Conservation (phyloP, 192 early-diverging fungal species). For the Paraglomus brasilianum region DNA sequence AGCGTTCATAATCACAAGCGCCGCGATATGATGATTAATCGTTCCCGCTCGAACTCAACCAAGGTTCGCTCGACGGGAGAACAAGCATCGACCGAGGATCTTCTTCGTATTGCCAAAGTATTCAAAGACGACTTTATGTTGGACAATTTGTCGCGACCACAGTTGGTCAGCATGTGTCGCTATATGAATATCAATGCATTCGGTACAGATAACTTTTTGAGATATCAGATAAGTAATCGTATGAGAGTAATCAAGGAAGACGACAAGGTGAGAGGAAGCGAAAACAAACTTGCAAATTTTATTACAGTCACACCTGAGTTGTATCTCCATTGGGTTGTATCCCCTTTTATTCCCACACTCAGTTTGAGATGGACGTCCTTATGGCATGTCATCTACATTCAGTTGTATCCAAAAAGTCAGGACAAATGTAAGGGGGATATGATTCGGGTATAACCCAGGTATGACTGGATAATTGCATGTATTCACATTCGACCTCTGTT, state of each 20-base stretch:
- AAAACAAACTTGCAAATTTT: background rate
- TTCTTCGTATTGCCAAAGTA: slow-evolving; percentile 79
- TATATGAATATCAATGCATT: slow-evolving; percentile 97
- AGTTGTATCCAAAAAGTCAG: no score
- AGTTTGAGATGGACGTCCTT: no score
- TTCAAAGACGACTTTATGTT: slow-evolving; percentile 95
- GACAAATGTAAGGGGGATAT: no score
- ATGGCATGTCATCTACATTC: no score
- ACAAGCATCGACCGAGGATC: slow-evolving; percentile 77
- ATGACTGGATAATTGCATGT: no score
- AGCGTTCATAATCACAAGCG: background rate
- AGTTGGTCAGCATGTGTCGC: slow-evolving; percentile 91
- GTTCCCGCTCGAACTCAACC: no score
- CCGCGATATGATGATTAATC: background rate
- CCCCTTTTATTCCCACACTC: no score
- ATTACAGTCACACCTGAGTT: background rate
- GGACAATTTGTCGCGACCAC: slow-evolving; percentile 89
- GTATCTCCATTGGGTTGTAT: no score
- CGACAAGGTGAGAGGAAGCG: slow-evolving; percentile 57
- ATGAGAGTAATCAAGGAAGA: slow-evolving; percentile 86
- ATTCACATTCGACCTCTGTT: background rate
- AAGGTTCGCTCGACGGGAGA: slow-evolving; percentile 82
- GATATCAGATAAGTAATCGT: slow-evolving; percentile 86
- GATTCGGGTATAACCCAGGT: no score
- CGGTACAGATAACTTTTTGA: slow-evolving; percentile 94